phyloP scores from a whole-genome alignment of 2,329 filamentous ascomycete genomes.

The Arthrobotrys conoides region DNA sequence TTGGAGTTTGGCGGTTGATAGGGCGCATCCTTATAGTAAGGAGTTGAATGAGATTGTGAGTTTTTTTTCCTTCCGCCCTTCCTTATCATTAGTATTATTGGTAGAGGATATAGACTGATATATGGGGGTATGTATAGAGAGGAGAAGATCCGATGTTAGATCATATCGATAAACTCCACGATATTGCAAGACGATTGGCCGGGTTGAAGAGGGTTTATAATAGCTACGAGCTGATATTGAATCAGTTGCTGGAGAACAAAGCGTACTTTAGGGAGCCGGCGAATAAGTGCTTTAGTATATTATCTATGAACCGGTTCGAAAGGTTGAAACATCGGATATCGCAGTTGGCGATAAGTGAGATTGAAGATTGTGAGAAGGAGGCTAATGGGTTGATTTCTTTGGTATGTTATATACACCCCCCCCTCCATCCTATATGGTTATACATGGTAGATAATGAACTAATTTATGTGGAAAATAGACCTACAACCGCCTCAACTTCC shows the following conservation, averaged over 20 bases:
- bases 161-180: slow-evolving; percentile 72
- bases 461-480: slow-evolving; percentile 66
- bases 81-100: background rate
- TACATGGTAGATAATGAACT: background rate
- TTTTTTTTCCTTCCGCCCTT: slow-evolving; percentile 54
- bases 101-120: background rate
- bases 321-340: slow-evolving; percentile 74
- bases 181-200: slow-evolving; percentile 74
- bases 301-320: slow-evolving; percentile 74
- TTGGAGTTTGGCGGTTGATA: slow-evolving; percentile 74
- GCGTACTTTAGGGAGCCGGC: slow-evolving; percentile 72
- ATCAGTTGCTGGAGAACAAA: slow-evolving; percentile 65
- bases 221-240: slow-evolving; percentile 75
- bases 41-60: slow-evolving; percentile 70
- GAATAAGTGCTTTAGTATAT: slow-evolving; percentile 67
- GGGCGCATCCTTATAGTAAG: slow-evolving; percentile 71
- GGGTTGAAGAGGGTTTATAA: slow-evolving; percentile 76
- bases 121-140: slow-evolving; percentile 69
- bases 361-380: slow-evolving; percentile 74
- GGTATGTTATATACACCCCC: slow-evolving; percentile 26
- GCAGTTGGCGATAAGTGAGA: slow-evolving; percentile 75
- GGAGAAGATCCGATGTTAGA: slow-evolving; percentile 69
- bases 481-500: slow-evolving; percentile 72
- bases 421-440: too few relatives aligned
- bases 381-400: slow-evolving; percentile 70